These are phyloP conservation scores for Tephrocybe sp. DNA, from an alignment of 768 basidiomycete genomes.

Conservation along the genomic window DNA sequence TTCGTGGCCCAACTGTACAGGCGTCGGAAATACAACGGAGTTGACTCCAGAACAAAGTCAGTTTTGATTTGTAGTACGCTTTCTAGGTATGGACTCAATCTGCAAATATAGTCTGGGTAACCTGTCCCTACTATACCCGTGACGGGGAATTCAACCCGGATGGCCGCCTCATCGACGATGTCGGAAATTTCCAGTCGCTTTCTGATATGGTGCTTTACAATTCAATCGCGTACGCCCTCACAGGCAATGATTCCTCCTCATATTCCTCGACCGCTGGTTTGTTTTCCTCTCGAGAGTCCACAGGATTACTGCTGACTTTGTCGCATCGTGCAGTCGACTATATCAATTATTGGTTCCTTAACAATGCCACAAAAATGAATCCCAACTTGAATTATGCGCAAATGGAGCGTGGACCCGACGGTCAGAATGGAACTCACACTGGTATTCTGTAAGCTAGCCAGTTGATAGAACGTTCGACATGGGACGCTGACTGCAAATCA, in stretches of 20 bases:
- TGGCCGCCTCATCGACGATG: conserved; percentile 52
- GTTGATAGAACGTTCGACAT: background rate
- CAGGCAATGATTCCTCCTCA: conserved; percentile 30
- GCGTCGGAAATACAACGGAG: conserved; percentile 56
- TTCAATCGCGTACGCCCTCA: conserved; percentile 53
- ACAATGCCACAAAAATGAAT: conserved; percentile 57
- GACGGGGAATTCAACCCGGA: conserved; percentile 73
- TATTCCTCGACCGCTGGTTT: conserved; percentile 45
- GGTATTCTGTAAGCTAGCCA: conserved; percentile 48
- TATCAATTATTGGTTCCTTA: conserved; percentile 62
- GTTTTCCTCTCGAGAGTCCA: conserved; percentile 6
- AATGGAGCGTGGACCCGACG: conserved; percentile 41
- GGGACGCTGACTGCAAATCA: conserved; percentile 14
- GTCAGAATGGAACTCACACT: conserved; percentile 45
- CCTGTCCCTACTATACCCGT: conserved; percentile 53
- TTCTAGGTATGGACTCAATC: background rate
- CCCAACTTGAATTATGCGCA: conserved; percentile 63
- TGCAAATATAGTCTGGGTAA: conserved; percentile 49
- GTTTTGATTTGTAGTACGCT: conserved; percentile 8
- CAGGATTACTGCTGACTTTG: background rate
- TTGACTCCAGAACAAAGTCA: conserved; percentile 53
- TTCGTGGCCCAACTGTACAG: conserved; percentile 65
- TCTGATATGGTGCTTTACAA: conserved; percentile 66
- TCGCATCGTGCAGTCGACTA: conserved; percentile 33
- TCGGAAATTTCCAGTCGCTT: conserved; percentile 53